A percentile compares a stretch with the other conserved stretches of the same genome.
Evolutionary conservation across 2,329 filamentous ascomycete genomes (phyloP).

Genomic region (Aspergillus versicolor): DNA sequence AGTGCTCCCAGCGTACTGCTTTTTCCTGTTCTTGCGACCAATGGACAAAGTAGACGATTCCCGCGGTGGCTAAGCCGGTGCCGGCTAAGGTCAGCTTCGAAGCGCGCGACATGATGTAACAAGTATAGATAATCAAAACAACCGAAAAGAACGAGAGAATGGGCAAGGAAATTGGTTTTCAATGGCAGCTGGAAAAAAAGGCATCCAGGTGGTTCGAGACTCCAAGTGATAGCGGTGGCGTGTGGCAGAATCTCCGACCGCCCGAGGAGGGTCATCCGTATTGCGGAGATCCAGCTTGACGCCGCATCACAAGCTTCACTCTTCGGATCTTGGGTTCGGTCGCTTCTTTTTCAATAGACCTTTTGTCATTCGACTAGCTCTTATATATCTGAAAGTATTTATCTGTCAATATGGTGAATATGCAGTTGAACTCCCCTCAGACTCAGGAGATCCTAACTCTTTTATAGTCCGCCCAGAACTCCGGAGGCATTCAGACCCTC

Average conservation of each 20-base stretch:
- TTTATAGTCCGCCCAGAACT: constrained; percentile 91
- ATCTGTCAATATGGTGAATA: constrained; percentile 30
- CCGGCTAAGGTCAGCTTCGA: constrained; percentile 81
- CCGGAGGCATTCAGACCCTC: constrained; percentile 95
- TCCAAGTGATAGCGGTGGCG: constrained; percentile 30
- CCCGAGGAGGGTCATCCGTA: constrained; percentile 31
- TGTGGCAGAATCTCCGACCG: constrained; percentile 36
- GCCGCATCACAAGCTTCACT: constrained; percentile 29
- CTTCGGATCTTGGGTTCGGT: constrained; percentile 22
- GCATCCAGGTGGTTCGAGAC: constrained; percentile 17
- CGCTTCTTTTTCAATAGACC: constrained; percentile 7
- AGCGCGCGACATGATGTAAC: constrained; percentile 74
- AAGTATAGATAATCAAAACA: not conserved
- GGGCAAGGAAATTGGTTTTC: not conserved
- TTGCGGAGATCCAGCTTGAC: constrained; percentile 21
- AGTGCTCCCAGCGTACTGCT: constrained; percentile 58
- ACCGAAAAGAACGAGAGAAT: not conserved
- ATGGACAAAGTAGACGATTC: constrained; percentile 83
- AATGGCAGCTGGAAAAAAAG: not conserved
- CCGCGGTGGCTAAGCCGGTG: constrained; percentile 72
- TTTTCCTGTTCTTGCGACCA: constrained; percentile 83
- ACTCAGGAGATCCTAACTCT: constrained; percentile 8
- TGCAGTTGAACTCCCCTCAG: not conserved
- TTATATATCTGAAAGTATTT: constrained; percentile 8
- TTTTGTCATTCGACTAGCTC: constrained; percentile 9